phyloP scores from a whole-genome alignment of 306 rosid genomes.

The Acacia melanoxylon region DNA sequence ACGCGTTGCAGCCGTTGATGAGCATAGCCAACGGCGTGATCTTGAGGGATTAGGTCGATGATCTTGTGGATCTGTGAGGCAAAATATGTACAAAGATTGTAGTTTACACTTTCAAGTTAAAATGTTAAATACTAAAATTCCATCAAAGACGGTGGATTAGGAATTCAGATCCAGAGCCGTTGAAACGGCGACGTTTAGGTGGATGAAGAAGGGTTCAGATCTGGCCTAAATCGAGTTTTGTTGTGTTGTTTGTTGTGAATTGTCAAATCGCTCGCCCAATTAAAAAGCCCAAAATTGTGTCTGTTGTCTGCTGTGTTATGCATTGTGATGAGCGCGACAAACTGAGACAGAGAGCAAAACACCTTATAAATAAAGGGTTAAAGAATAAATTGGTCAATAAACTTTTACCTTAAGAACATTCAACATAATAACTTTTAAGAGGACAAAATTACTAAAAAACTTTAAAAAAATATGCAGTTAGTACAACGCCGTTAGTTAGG shows the following conservation, averaged over 20 bases:
- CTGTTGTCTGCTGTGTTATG: background rate
- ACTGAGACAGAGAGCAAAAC: background rate
- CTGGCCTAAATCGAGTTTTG: background rate
- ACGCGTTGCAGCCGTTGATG: constrained; percentile 52
- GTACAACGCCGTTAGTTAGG: too few species aligned
- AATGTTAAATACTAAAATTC: background rate
- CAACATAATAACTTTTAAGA: too few species aligned
- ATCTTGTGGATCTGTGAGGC: background rate
- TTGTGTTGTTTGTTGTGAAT: background rate
- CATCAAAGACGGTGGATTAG: background rate
- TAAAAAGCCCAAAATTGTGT: background rate
- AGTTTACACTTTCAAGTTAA: background rate
- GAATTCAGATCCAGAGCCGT: background rate
- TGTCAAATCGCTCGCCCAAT: background rate
- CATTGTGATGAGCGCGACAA: background rate
- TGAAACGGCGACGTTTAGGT: background rate
- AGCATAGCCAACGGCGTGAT: constrained; percentile 47
- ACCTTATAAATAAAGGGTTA: too few species aligned
- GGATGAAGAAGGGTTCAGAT: background rate
- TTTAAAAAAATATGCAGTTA: too few species aligned
- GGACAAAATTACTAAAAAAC: too few species aligned
- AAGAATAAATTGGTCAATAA: too few species aligned
- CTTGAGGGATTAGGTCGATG: constrained; percentile 37
- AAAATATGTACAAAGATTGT: background rate
- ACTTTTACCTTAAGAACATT: too few species aligned